These are phyloP conservation scores for Rubia occidens DNA, from an alignment of 305 asterid genomes.

Conservation along the genomic window DNA sequence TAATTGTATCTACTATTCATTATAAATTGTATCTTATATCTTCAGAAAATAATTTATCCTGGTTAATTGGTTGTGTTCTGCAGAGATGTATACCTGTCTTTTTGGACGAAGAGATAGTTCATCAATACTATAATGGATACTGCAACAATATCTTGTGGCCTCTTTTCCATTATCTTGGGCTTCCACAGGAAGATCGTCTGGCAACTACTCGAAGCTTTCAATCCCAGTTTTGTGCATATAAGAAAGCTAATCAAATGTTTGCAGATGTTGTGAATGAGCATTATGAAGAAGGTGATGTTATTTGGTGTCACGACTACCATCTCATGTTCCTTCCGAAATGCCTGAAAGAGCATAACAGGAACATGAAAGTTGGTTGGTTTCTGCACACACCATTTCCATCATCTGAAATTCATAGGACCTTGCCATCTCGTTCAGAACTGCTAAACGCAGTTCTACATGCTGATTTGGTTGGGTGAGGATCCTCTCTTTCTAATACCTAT, in stretches of 20 bases:
- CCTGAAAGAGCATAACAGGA: slow-evolving; percentile 59
- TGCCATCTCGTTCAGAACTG: slow-evolving; percentile 85
- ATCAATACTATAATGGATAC: slow-evolving; percentile 89
- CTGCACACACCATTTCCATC: slow-evolving; percentile 94
- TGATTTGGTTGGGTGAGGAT: slow-evolving; percentile 77
- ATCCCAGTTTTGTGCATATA: slow-evolving; percentile 78
- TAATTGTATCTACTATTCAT: background rate
- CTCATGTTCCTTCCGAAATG: slow-evolving; percentile 86
- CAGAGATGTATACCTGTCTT: slow-evolving; percentile 93
- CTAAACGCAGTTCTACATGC: slow-evolving; percentile 82
- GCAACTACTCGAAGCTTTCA: slow-evolving; percentile 91
- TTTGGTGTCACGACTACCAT: slow-evolving; percentile 97
- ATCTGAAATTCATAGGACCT: slow-evolving; percentile 86
- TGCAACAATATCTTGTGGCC: slow-evolving; percentile 94
- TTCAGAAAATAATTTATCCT: background rate
- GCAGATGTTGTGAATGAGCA: slow-evolving; percentile 75
- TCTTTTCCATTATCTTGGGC: slow-evolving; percentile 83
- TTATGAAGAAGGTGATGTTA: slow-evolving; percentile 83
- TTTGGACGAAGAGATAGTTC: slow-evolving; percentile 82
- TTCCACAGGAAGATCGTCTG: slow-evolving; percentile 90
- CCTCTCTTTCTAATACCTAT: background rate
- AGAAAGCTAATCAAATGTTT: slow-evolving; percentile 84
- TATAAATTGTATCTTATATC: background rate
- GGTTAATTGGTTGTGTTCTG: slow-evolving; percentile 7
- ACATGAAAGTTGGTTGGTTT: slow-evolving; percentile 96